phyloP scores from a whole-genome alignment of 2,329 filamentous ascomycete genomes.

The Claviceps cyperi region DNA sequence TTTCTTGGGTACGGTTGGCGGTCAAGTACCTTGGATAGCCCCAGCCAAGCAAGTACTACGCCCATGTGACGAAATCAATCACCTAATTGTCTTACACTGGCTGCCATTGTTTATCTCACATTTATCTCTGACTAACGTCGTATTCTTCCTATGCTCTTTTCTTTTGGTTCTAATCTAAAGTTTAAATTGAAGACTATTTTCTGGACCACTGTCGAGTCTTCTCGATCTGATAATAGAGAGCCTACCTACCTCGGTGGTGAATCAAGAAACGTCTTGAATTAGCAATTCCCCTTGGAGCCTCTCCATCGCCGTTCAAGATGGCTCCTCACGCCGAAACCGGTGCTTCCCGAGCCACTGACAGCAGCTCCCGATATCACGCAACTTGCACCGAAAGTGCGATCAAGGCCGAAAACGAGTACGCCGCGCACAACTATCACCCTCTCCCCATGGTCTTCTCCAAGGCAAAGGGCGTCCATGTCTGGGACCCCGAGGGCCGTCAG shows the following conservation, averaged over 20 bases:
- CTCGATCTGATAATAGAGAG: not conserved
- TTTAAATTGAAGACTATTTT: not conserved
- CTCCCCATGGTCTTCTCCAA: conserved; percentile 85
- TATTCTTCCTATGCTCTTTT: not conserved
- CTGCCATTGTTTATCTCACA: no score
- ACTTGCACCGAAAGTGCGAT: conserved; percentile 70
- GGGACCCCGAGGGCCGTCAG: conserved; percentile 91
- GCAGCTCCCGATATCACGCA: conserved; percentile 48
- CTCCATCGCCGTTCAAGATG: conserved; percentile 25
- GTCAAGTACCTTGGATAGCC: not conserved
- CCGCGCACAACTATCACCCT: conserved; percentile 98
- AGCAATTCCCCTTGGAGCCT: not conserved
- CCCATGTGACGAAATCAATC: not conserved
- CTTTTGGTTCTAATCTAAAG: not conserved
- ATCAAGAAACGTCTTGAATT: not conserved
- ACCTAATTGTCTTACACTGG: not conserved
- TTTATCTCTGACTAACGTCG: not conserved
- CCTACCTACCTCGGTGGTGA: not conserved
- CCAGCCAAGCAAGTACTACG: not conserved
- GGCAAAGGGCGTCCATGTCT: conserved; percentile 75
- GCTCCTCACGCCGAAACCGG: conserved; percentile 41
- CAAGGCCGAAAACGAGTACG: conserved; percentile 64
- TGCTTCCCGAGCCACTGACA: conserved; percentile 12
- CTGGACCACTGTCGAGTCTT: not conserved
- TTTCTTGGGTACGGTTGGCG: not conserved